Evolutionary conservation across 495 filamentous ascomycete species (phyloP), one percentile per base, ranked within the genome.

Genomic region (Talaromyces trachyspermus): DNA sequence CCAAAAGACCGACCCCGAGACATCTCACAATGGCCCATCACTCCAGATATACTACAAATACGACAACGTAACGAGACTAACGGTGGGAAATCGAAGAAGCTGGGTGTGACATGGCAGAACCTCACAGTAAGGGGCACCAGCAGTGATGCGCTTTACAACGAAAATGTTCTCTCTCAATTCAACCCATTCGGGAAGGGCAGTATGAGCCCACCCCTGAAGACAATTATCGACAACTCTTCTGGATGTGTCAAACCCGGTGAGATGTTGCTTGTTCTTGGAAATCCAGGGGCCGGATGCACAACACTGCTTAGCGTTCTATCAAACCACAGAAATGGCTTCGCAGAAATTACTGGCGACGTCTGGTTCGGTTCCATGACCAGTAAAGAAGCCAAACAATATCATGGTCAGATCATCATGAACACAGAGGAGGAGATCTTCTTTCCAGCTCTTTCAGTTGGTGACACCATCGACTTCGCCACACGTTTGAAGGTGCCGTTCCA

Each of bases 241-340:
- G 27, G 27, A 7, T 6, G 6, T 12, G 27, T 76, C 25, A 81
- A 82, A 51, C 81, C 86, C 0, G 90, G 90, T 12, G 89, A 96
- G 63, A 95, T 95, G 89, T 73, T 94, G 1, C 68, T 96, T 15
- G 90, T 96, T 8, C 72, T 96, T 15, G 89, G 90, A 9, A 77
- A 85, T 44, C 90, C 90, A 0, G 90, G 89, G 0, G 83, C 81
- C 7, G 89, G 89, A 26, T 95, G 89, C 60, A 89, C 89, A 0
- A 88, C 88, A 0, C 91, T 95, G 54, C 69, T 95, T 17, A 94
- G 92, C 60, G 77, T 82, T 18, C 85, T 96, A 50, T 78, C 84
- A 12, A 94, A 95, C 53, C 84, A 89, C 55, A 75, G 86, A 5
- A 77, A 74, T 54, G 89, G 89, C 29, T 95, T 88, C 54, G 88